phyloP scores from a whole-genome alignment of 2,329 filamentous ascomycete genomes.

The Epichloe amarillans region DNA sequence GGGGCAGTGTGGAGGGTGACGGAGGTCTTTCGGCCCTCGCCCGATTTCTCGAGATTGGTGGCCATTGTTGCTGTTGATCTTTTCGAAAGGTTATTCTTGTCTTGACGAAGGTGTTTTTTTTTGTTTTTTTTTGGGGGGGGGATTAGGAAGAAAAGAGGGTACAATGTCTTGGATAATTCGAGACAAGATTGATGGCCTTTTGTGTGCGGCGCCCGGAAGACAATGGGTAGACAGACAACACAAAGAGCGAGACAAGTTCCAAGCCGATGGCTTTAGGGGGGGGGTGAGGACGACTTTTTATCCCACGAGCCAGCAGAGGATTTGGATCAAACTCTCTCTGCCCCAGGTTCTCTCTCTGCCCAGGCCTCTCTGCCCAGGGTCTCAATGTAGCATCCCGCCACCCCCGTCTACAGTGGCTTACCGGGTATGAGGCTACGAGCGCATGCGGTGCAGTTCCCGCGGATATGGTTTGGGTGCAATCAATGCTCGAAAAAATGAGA shows the following conservation, averaged over 20 bases:
- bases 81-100: neutral
- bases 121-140: no score
- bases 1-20: constrained; percentile 27
- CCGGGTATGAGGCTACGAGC: neutral
- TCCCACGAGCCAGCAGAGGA: constrained; percentile 3
- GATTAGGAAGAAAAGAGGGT: neutral
- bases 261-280: neutral
- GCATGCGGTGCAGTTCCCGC: neutral
- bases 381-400: constrained; percentile 3
- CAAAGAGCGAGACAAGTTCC: neutral
- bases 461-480: neutral
- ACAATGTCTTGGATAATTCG: constrained; percentile 1
- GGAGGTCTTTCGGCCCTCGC: constrained; percentile 13
- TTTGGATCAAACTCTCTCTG: neutral
- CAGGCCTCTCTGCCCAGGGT: neutral
- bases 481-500: neutral
- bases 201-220: neutral
- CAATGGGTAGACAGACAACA: constrained; percentile 3
- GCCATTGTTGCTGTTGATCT: constrained; percentile 2
- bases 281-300: constrained; percentile 6
- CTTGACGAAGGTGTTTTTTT: neutral
- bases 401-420: neutral
- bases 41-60: constrained; percentile 7
- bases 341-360: neutral
- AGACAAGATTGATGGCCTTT: neutral